Percentiles rank a stretch among this genome's conserved stretches.
phyloP scores from a whole-genome alignment of 169 alveolate genomes.

The Babesia ovis region DNA sequence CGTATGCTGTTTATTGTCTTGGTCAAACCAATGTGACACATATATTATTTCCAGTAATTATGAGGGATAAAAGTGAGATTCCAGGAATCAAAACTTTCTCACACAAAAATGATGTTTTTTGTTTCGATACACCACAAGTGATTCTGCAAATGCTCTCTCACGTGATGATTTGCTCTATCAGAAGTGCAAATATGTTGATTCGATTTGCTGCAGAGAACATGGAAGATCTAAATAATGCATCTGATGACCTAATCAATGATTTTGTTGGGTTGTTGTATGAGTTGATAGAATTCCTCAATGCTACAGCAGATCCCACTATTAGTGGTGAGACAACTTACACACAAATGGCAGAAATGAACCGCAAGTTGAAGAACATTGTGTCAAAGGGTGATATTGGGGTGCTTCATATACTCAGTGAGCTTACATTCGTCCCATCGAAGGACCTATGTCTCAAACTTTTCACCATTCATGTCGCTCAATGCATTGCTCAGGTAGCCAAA shows the following conservation, averaged over 20 bases:
- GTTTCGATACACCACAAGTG: slow-evolving; percentile 5
- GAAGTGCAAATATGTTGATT: slow-evolving; percentile 21
- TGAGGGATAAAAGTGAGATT: not conserved
- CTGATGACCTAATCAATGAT: slow-evolving; percentile 30
- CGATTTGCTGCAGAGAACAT: slow-evolving; percentile 33
- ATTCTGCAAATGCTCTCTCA: slow-evolving; percentile 18
- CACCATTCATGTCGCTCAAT: slow-evolving; percentile 50
- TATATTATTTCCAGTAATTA: not conserved
- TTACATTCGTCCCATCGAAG: slow-evolving; percentile 32
- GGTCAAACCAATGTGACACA: not conserved
- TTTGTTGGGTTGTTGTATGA: slow-evolving; percentile 45
- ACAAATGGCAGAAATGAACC: slow-evolving; percentile 20
- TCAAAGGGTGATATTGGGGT: not conserved
- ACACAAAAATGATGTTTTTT: not conserved
- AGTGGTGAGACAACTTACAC: slow-evolving; percentile 15
- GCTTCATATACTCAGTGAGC: not conserved
- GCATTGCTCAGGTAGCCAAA: not conserved
- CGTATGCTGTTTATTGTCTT: not conserved
- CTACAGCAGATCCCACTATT: slow-evolving; percentile 27
- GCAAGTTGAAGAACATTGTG: slow-evolving; percentile 6
- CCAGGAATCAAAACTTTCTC: too few relatives aligned
- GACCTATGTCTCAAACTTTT: slow-evolving; percentile 57
- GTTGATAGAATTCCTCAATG: slow-evolving; percentile 33
- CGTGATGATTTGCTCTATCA: slow-evolving; percentile 41
- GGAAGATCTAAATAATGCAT: slow-evolving; percentile 2